phyloP scores from a whole-genome alignment of 1,284 basidiomycete genomes.

The Schizopora paradoxa region DNA sequence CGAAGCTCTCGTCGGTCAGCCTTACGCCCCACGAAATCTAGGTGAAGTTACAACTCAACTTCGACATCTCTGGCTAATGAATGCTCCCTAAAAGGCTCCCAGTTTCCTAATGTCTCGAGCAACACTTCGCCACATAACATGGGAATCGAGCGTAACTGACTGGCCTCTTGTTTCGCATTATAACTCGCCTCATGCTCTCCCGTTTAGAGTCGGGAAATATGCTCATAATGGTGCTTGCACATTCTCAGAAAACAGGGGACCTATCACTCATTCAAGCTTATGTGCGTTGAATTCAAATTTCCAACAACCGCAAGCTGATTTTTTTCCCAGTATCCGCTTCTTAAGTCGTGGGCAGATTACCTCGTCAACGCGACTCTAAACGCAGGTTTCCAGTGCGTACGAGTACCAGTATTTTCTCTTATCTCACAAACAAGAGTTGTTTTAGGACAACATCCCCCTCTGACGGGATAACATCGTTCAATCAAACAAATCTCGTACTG shows the following conservation, averaged over 20 bases:
- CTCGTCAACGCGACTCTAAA: constrained; percentile 31
- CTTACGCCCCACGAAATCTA: neutral
- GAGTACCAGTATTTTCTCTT: too few relatives aligned
- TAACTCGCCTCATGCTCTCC: too few relatives aligned
- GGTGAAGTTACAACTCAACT: too few relatives aligned
- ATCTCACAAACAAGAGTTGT: too few relatives aligned
- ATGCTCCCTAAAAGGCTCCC: constrained; percentile 18
- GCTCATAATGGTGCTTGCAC: constrained; percentile 36
- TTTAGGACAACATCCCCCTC: too few relatives aligned
- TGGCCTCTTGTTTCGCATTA: neutral
- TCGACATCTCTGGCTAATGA: constrained; percentile 28
- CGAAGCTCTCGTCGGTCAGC: neutral
- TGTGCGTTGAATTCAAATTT: constrained; percentile 3
- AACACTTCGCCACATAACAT: constrained; percentile 22
- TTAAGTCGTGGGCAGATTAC: constrained; percentile 37
- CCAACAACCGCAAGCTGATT: constrained; percentile 25
- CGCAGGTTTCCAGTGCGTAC: constrained; percentile 30
- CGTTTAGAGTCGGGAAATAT: constrained; percentile 39
- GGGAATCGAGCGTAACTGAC: constrained; percentile 22
- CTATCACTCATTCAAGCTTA: constrained; percentile 22
- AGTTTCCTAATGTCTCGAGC: too few relatives aligned
- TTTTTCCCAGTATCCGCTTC: constrained; percentile 36
- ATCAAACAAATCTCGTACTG: too few relatives aligned
- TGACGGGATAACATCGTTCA: too few relatives aligned
- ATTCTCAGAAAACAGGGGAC: constrained; percentile 31